Base-by-base conservation (phyloP, 257 asterid genomes). In the Scutellaria barbata region DNA sequence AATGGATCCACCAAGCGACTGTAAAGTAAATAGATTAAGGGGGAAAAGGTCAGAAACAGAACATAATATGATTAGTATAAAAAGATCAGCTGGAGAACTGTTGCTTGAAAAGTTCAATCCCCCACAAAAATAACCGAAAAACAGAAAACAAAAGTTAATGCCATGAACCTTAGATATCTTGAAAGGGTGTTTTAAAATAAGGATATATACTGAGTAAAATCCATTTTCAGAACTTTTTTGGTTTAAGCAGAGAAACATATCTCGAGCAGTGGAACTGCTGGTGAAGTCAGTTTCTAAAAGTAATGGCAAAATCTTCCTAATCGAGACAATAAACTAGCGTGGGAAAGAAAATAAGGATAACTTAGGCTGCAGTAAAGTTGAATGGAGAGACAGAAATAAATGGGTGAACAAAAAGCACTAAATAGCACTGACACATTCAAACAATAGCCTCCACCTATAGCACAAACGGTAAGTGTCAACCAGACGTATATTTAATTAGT, bases 1-100 rank as follows among this genome's bases (percentile, higher is more conserved):
- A 92, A 75, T 58, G 90, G 90, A 79, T 95, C 99, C 81, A 86
- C 81, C 88, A 92, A 79, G 71, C 99, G 99, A 79, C 99, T 95
- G 93, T 25, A 81, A 74, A 47, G 71, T 42, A 14, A 64, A 59
- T 22, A 42, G 17, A 61, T 46, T 68, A 5, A 11, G 66, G 79
- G 79, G 14, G 62, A 52, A 35, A n/a, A 35, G 45, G 67, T 43
- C 16, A 63, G 62, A 55, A 45, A 69, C 33, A n/a, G 52, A 59
- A 18, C 41, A 52, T 62, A 62, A 73, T 22, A 55, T 45, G 42
- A 33, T 20, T 59, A 8, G 25, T 57, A 70, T 14, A 54, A 57
- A 61, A 48, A 41, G 42, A 61, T 54, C 60, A 52, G 22, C 37
- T 56, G 52, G 40, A 56, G 54, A 64, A 50, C 51, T 37, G 43